phyloP scores from a whole-genome alignment of 2,329 filamentous ascomycete genomes.

The Colletotrichum kahawae region DNA sequence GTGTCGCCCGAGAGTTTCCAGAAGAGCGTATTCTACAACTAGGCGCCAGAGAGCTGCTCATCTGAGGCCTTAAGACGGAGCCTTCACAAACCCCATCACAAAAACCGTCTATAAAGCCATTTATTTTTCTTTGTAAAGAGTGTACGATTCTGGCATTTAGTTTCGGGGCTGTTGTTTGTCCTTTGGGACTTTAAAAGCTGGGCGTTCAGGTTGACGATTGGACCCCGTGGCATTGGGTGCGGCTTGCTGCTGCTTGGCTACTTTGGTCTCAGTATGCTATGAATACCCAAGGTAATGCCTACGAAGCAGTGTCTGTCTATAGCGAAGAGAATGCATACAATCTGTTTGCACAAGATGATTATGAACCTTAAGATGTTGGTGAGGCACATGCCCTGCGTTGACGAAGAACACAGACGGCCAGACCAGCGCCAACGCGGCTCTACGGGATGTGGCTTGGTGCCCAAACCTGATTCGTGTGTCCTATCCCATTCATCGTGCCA shows the following conservation, averaged over 20 bases:
- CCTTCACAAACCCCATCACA: background rate
- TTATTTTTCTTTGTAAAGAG: constrained; percentile 14
- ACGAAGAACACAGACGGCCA: background rate
- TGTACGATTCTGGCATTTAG: constrained; percentile 5
- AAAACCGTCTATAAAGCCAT: background rate
- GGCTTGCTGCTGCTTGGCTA: background rate
- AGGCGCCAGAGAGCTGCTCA: constrained; percentile 17
- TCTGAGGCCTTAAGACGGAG: background rate
- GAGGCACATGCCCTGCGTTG: background rate
- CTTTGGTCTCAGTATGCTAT: constrained; percentile 14
- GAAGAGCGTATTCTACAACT: constrained; percentile 64
- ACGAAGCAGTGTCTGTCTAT: background rate
- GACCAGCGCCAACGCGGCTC: background rate
- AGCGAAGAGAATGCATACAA: background rate
- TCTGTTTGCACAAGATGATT: background rate
- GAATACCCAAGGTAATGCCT: constrained; percentile 13
- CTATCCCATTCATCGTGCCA: background rate
- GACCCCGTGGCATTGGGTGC: background rate
- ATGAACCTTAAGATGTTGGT: background rate
- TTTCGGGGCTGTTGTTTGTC: background rate
- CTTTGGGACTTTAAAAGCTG: constrained; percentile 19
- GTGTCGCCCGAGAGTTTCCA: constrained; percentile 61
- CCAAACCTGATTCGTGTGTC: background rate
- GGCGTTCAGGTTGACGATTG: constrained; percentile 19
- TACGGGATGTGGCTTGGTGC: background rate